These are phyloP conservation scores for Fraxinus floribunda DNA, from an alignment of 305 asterid genomes.

Conservation along the genomic window DNA sequence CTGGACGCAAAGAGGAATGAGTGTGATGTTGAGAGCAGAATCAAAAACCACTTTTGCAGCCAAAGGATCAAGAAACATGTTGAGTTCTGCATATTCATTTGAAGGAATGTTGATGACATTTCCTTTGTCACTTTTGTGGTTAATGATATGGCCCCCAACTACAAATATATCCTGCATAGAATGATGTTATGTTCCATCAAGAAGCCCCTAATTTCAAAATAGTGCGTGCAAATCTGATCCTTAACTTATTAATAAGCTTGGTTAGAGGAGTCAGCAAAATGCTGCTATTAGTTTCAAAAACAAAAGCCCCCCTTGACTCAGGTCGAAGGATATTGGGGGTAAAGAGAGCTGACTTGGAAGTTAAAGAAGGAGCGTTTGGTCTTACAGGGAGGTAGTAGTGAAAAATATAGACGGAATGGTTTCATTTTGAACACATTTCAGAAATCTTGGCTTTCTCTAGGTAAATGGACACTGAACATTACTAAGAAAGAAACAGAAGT, in stretches of 20 bases:
- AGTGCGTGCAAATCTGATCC: neutral
- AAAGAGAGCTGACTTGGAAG: neutral
- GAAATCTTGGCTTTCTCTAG: neutral
- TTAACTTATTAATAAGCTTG: neutral
- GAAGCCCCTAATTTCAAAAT: neutral
- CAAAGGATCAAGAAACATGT: conserved; percentile 83
- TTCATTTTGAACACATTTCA: neutral
- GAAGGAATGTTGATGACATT: conserved; percentile 63
- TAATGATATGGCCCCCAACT: conserved; percentile 73
- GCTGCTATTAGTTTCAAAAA: neutral
- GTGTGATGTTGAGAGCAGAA: conserved; percentile 55
- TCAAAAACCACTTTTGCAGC: conserved; percentile 66
- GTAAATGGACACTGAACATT: neutral
- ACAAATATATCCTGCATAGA: conserved; percentile 62
- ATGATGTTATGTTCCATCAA: neutral
- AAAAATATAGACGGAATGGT: neutral
- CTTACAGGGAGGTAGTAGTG: neutral
- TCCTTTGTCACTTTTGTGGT: conserved; percentile 44
- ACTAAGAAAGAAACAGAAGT: neutral
- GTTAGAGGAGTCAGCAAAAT: neutral
- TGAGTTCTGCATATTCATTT: conserved; percentile 64
- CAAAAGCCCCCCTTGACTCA: neutral
- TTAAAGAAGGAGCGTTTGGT: neutral
- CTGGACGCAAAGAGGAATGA: conserved; percentile 67
- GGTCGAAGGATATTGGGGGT: neutral